A percentile compares a stretch with the other conserved stretches of the same genome.
Evolutionary conservation across 2,329 filamentous ascomycete species (phyloP).

Genomic region (Pseudogymnoascus sp.): DNA sequence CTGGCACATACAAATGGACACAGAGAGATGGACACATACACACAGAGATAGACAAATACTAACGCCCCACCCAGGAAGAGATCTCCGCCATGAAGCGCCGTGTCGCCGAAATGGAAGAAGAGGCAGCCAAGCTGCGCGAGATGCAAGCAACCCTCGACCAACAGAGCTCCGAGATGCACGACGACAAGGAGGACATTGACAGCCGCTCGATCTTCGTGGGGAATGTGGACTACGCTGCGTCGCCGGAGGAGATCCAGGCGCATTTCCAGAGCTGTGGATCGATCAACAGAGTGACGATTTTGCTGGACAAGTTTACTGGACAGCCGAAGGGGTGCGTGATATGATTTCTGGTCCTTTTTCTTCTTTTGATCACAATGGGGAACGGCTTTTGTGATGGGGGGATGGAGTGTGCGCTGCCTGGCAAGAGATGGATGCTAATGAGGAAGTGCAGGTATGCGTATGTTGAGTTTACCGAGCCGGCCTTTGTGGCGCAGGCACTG

Average conservation of each 20-base stretch:
- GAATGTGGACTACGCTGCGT: conserved; percentile 96
- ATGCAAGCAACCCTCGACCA: conserved; percentile 83
- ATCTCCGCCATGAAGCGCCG: conserved; percentile 81
- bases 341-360: conserved; percentile 19
- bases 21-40: neutral
- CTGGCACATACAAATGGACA: neutral
- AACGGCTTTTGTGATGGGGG: conserved; percentile 10
- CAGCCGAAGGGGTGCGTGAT: conserved; percentile 91
- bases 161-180: conserved; percentile 71
- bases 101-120: conserved; percentile 84
- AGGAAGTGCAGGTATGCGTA: conserved; percentile 73
- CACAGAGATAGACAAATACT: neutral
- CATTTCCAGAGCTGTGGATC: conserved; percentile 96
- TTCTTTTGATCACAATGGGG: neutral
- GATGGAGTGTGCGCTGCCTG: conserved; percentile 42
- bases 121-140: conserved; percentile 76
- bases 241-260: conserved; percentile 94
- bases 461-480: conserved; percentile 94
- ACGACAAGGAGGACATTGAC: conserved; percentile 94
- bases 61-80: conserved; percentile 50
- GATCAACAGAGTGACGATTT: conserved; percentile 96
- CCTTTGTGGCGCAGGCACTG: conserved; percentile 82
- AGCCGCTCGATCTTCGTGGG: conserved; percentile 94
- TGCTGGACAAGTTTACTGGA: conserved; percentile 96
- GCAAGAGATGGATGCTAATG: conserved; percentile 46